phyloP scores from a whole-genome alignment of 2,329 filamentous ascomycete genomes.

The Stagonosporopsis cucurbitacearum region DNA sequence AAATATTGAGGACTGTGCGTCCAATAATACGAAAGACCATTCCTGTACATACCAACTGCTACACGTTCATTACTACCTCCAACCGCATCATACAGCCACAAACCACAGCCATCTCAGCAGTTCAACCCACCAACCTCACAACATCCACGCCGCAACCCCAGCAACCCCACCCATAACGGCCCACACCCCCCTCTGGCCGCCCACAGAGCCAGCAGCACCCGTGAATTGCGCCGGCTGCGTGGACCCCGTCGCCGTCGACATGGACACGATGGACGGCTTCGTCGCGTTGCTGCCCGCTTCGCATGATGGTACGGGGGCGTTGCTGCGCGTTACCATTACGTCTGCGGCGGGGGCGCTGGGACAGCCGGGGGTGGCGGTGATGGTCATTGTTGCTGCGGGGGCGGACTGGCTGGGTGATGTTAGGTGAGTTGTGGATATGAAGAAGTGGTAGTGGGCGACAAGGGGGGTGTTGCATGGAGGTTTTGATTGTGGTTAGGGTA shows the following conservation, averaged over 20 bases:
- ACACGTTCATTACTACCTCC: no score
- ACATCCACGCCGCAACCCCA: not conserved
- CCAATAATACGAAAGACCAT: no score
- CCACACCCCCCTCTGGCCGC: not conserved
- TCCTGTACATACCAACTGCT: no score
- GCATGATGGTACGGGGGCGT: constrained; percentile 22
- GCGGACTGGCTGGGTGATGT: not conserved
- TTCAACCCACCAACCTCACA: not conserved
- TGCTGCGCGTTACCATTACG: constrained; percentile 27
- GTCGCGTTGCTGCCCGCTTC: constrained; percentile 27
- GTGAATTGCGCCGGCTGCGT: not conserved
- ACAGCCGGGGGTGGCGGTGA: constrained; percentile 25
- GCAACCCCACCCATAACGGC: not conserved
- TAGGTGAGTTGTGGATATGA: not conserved
- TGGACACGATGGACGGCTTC: constrained; percentile 24
- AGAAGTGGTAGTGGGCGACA: no score
- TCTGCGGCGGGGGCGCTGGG: constrained; percentile 23
- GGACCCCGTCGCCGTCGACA: constrained; percentile 7
- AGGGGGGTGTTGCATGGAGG: no score
- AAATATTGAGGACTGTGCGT: no score
- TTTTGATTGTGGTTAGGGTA: no score
- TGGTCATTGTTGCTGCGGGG: constrained; percentile 17
- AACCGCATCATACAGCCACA: no score
- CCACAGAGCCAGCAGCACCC: not conserved
- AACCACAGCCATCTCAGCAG: no score